Conservation (phyloP, 805 yeast genomes). For the Lipomyces mesembrius region DNA sequence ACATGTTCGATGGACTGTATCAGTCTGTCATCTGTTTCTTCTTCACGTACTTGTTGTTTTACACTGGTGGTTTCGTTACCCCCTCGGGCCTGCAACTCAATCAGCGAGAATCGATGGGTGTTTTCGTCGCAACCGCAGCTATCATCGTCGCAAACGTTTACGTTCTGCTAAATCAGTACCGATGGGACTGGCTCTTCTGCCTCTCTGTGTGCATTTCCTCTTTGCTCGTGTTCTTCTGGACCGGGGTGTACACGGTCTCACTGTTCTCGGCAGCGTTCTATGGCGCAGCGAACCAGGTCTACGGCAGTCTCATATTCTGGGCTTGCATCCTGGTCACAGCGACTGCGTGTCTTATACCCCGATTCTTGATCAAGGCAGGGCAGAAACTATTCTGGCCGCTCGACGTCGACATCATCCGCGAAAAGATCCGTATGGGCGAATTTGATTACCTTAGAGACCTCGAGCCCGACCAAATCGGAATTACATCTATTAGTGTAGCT, state of each 20-base stretch:
- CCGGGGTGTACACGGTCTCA: constrained; percentile 73
- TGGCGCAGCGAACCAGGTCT: constrained; percentile 64
- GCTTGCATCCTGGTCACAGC: constrained; percentile 61
- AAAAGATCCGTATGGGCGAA: constrained; percentile 58
- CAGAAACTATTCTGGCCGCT: constrained; percentile 60
- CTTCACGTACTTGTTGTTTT: constrained; percentile 65
- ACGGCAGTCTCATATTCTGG: constrained; percentile 71
- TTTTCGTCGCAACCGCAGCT: constrained; percentile 61
- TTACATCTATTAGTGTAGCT: not conserved
- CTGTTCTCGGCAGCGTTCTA: constrained; percentile 62
- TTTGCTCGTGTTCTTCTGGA: constrained; percentile 70
- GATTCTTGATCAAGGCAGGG: constrained; percentile 58
- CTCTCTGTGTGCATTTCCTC: constrained; percentile 60
- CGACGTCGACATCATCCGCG: constrained; percentile 75
- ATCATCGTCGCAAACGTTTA: constrained; percentile 69
- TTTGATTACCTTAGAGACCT: constrained; percentile 45
- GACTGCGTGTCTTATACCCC: constrained; percentile 61
- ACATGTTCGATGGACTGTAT: constrained; percentile 71
- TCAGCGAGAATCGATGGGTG: constrained; percentile 75
- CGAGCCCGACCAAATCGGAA: constrained; percentile 27
- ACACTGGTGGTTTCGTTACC: constrained; percentile 51
- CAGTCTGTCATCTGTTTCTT: constrained; percentile 72
- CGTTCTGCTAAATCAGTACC: constrained; percentile 66
- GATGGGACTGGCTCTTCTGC: constrained; percentile 78
- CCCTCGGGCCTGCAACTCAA: constrained; percentile 59